These are phyloP conservation scores for Cyclotella distinguenda DNA, from an alignment of 108 stramenopile species.

Conservation along the genomic window DNA sequence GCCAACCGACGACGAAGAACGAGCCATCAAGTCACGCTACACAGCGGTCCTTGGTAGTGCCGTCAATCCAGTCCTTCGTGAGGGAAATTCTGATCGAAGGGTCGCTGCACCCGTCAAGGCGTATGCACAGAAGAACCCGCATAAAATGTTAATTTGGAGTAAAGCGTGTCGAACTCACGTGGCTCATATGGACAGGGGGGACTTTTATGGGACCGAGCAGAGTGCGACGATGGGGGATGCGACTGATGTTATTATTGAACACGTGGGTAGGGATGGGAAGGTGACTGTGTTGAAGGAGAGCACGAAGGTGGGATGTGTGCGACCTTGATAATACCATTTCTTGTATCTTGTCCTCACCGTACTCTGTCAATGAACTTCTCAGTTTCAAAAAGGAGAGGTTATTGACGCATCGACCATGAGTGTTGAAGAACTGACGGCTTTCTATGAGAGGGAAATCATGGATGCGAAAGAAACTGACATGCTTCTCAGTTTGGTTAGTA, in stretches of 20 bases:
- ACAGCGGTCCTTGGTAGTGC: conserved; percentile 82
- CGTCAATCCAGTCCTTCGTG: conserved; percentile 92
- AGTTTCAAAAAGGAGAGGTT: conserved; percentile 78
- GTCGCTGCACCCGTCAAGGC: conserved; percentile 91
- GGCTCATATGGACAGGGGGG: conserved; percentile 87
- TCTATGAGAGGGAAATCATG: conserved; percentile 78
- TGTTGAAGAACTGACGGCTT: conserved; percentile 58
- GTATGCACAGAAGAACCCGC: conserved; percentile 94
- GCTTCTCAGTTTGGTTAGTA: conserved; percentile 57
- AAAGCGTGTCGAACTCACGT: conserved; percentile 83
- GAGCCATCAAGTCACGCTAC: conserved; percentile 69
- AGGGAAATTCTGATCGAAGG: conserved; percentile 91
- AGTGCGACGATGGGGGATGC: conserved; percentile 58
- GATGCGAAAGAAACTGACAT: conserved; percentile 87
- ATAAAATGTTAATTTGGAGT: conserved; percentile 91
- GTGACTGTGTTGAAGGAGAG: conserved; percentile 72
- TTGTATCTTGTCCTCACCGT: not conserved
- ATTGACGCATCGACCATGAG: conserved; percentile 84
- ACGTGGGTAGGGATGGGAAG: conserved; percentile 57
- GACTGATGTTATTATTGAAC: conserved; percentile 71
- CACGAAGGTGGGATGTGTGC: conserved; percentile 22
- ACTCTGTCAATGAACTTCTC: not conserved
- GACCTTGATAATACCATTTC: not conserved
- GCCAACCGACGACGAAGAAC: conserved; percentile 68
- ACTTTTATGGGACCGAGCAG: conserved; percentile 87